Base-by-base conservation (phyloP, 306 rosid genomes). In the Potentilla sterilis region DNA sequence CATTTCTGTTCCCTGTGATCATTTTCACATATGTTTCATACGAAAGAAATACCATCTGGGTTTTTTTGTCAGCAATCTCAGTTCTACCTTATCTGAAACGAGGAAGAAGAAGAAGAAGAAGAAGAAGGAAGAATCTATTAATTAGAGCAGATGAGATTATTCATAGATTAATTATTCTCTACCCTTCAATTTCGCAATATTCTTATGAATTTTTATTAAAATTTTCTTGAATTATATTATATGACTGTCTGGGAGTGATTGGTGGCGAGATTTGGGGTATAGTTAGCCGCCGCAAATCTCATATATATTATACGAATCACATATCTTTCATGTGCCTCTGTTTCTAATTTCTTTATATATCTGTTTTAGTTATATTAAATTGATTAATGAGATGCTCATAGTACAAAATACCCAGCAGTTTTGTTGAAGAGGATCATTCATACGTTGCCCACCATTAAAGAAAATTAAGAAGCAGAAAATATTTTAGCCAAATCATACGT, bases 201-300 rank as follows among this genome's bases (percentile, higher is more conserved):
- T 77, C 16, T 61, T 11, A 21, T 71, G 21, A 42, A 57, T 68
- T 51, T 21, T 22, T 41, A 28, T 68, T 41, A 21, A 10, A 5
- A 19, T 64, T 48, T 79, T 55, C 6, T 21, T 69, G 10, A 28
- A 34, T 28, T 38, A 38, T 64, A 67, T 52, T 78, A 77, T 70
- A 70, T 78, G 75, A 70, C 69, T 16, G 82, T 72, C 47, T 82
- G 49, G 91, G 94, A 90, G 97, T 78, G 85, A 92, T 85, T 87
- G 88, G 89, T 73, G 96, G 96, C 98, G 96, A 78, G 90, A 92
- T 86, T 90, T 85, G 75, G 81, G 97, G 96, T 84, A 80, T 86
- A 14, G 78, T 42, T 76, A 79, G 96, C 96, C 87, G 93, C 96
- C 92, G 86, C 86, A 83, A 83, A 86, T 84, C 83, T 77, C 73